phyloP scores from a whole-genome alignment of 345 rosid species.

The Punica granatum region DNA sequence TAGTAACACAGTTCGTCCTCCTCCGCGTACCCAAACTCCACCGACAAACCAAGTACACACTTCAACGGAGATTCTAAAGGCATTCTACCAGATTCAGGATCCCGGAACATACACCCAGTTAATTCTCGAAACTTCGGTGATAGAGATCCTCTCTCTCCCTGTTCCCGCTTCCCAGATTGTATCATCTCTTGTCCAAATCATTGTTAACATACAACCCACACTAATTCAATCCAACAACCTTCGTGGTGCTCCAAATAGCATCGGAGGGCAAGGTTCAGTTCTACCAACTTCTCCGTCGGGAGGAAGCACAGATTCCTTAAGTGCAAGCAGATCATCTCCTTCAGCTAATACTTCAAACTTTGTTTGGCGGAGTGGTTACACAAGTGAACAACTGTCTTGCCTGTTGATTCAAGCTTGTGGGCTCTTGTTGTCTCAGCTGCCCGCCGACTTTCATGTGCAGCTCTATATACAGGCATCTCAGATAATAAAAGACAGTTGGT shows the following conservation, averaged over 20 bases:
- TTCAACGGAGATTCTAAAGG: slow-evolving; percentile 66
- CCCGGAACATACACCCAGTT: slow-evolving; percentile 94
- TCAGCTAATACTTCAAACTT: slow-evolving; percentile 64
- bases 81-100: slow-evolving; percentile 96
- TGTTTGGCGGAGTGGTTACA: slow-evolving; percentile 89
- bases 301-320: slow-evolving; percentile 89
- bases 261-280: slow-evolving; percentile 71
- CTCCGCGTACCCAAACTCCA: slow-evolving; percentile 54
- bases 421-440: slow-evolving; percentile 90
- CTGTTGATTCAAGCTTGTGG: slow-evolving; percentile 96
- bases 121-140: slow-evolving; percentile 91
- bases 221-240: slow-evolving; percentile 82
- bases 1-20: slow-evolving; percentile 53
- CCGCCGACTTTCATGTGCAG: slow-evolving; percentile 75
- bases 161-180: slow-evolving; percentile 77
- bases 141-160: slow-evolving; percentile 94
- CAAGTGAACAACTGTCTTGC: slow-evolving; percentile 95
- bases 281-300: slow-evolving; percentile 94
- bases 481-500: slow-evolving; percentile 84
- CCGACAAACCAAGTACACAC: slow-evolving; percentile 54
- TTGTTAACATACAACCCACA: slow-evolving; percentile 87
- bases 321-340: slow-evolving; percentile 79
- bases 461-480: slow-evolving; percentile 83
- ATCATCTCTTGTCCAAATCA: slow-evolving; percentile 79
- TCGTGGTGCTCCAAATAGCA: slow-evolving; percentile 61